Evolutionary conservation across 805 yeast genomes (phyloP).

Genomic region (Zygoascus tannicola): DNA sequence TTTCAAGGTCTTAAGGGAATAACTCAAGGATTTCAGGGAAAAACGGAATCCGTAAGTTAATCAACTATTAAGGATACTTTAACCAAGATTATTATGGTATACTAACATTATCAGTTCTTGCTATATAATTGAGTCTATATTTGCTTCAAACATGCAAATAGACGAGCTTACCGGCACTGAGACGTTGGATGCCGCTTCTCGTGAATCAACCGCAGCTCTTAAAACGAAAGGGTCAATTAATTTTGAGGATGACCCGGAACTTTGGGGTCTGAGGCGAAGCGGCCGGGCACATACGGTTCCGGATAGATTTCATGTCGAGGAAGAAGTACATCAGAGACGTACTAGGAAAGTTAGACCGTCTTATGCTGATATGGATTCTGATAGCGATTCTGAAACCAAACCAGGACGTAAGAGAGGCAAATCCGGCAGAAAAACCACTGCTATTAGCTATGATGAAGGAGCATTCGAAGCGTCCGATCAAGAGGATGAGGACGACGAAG

Average conservation of each 20-base stretch:
- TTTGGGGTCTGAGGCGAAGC: slow-evolving; percentile 35
- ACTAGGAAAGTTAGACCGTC: slow-evolving; percentile 11
- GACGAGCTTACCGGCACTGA: too few species aligned
- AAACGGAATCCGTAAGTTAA: too few species aligned
- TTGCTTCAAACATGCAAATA: too few species aligned
- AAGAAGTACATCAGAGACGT: slow-evolving; percentile 11
- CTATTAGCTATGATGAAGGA: slow-evolving; percentile 3
- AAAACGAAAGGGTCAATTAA: slow-evolving; percentile 4
- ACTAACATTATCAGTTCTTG: too few species aligned
- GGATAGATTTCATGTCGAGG: slow-evolving; percentile 20
- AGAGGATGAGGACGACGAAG: slow-evolving; percentile 22
- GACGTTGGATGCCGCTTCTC: neutral
- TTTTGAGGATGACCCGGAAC: slow-evolving; percentile 28
- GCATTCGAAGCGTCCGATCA: slow-evolving; percentile 15
- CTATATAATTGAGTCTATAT: too few species aligned
- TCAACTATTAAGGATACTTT: too few species aligned
- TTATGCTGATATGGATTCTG: slow-evolving; percentile 17
- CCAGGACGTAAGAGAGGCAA: slow-evolving; percentile 17
- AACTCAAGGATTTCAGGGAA: too few species aligned
- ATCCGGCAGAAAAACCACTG: slow-evolving; percentile 19
- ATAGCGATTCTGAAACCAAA: slow-evolving; percentile 18
- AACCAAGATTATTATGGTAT: too few species aligned
- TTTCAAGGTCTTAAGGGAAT: too few species aligned
- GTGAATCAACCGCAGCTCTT: neutral
- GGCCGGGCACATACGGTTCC: slow-evolving; percentile 29